These are phyloP conservation scores for Boletus mariae DNA, from an alignment of 1,284 basidiomycete genomes.

Conservation along the genomic window DNA sequence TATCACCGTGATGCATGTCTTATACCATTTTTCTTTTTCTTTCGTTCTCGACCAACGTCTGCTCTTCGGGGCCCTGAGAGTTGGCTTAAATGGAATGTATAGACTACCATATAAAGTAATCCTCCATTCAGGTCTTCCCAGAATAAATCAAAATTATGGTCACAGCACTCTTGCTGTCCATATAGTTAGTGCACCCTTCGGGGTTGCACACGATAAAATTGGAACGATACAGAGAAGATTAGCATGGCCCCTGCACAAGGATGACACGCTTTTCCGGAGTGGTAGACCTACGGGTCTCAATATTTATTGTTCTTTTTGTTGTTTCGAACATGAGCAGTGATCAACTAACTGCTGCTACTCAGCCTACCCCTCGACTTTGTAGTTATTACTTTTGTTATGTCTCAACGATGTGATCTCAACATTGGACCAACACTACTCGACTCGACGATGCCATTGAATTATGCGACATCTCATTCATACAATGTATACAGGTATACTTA, in stretches of 20 bases:
- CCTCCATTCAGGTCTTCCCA: background rate
- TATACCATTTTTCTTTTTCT: slow-evolving; percentile 9
- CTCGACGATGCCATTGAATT: too few relatives aligned
- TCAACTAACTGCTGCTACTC: too few relatives aligned
- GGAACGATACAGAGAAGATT: slow-evolving; percentile 36
- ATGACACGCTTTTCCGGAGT: slow-evolving; percentile 34
- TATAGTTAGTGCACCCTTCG: slow-evolving; percentile 28
- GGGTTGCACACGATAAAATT: slow-evolving; percentile 37
- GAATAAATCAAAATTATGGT: background rate
- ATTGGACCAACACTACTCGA: too few relatives aligned
- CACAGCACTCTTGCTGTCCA: background rate
- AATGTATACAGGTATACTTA: too few relatives aligned
- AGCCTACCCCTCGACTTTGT: too few relatives aligned
- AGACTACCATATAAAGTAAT: background rate
- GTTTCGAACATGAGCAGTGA: too few relatives aligned
- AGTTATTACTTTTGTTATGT: too few relatives aligned
- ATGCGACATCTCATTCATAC: too few relatives aligned
- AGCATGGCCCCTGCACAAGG: slow-evolving; percentile 34
- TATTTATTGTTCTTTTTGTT: slow-evolving; percentile 24
- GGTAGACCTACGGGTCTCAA: slow-evolving; percentile 35
- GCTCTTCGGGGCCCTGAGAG: background rate
- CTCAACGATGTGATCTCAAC: too few relatives aligned
- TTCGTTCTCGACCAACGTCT: background rate
- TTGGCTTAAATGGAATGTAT: background rate
- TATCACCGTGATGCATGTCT: slow-evolving; percentile 3